Base-by-base conservation (phyloP, 345 rosid species). In the Eucalyptus curtisii region DNA sequence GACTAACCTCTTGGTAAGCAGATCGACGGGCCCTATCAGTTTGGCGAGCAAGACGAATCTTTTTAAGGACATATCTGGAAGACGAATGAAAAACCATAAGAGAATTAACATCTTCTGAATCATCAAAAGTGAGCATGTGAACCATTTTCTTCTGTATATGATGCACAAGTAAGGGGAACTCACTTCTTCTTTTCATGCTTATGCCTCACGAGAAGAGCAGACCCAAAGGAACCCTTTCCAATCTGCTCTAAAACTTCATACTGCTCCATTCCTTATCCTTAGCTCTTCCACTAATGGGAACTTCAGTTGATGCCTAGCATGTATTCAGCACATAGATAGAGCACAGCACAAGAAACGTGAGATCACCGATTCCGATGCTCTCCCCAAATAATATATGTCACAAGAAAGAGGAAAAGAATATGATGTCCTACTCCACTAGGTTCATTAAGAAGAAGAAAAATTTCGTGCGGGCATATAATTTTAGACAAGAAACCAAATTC, bases 171-270 rank as follows among this genome's bases (percentile, higher is more conserved):
- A 88, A 88, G 90, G 61, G 87, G 88, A 82, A 22, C 96, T 90
- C 76, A 96, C 99, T 95, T 98, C 88, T 96, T 97, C 88, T 91
- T 95, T 92, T 98, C 99, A 91, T 95, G 99, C 91, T 94, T 98
- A 93, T 98, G 99, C 94, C 96, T 93, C 86, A 98, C 99, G 64
- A 98, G 99, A 94, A 96, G 97, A 89, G 99, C 99, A 87, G 99
- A 96, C 89, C 99, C 99, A 89, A 98, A 97, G 52, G 98, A 98
- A 13, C 99, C 98, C 93, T 96, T 98, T 53, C 99, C 99, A 79
- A 98, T 95, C 93, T 96, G 98, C 94, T 96, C 98, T 37, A 98
- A 91, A 86, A 97, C 93, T 91, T 98, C 99, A 85, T 98, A 98
- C 87, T 96, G 95, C 92, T 98, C 99, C 99, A 98, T 97, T 49